Percentiles rank a stretch among this genome's conserved stretches.
Conservation (phyloP, 164 flowering plant species). For the Hamamelis virginiana region DNA sequence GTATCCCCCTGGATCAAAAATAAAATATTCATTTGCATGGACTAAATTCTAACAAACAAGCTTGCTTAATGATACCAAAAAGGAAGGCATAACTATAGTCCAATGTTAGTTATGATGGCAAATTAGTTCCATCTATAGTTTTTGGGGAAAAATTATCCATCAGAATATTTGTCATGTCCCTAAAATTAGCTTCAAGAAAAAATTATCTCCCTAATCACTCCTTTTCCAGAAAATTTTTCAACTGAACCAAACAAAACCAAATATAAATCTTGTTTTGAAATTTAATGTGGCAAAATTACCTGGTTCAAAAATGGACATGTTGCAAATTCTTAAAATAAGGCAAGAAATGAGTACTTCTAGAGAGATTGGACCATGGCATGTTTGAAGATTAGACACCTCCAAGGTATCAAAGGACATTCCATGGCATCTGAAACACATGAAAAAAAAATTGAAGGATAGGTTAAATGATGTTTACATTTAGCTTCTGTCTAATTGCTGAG, state of each 20-base stretch:
- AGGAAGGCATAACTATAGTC: not conserved
- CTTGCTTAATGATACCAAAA: not conserved
- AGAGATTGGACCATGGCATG: constrained; percentile 37
- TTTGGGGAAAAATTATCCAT: too few relatives aligned
- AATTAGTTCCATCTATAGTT: too few relatives aligned
- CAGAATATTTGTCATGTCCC: too few relatives aligned
- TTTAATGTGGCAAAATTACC: constrained; percentile 8
- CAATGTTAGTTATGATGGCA: not conserved
- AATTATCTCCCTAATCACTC: not conserved
- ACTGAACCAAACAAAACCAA: not conserved
- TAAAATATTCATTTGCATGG: not conserved
- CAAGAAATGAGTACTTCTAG: constrained; percentile 17
- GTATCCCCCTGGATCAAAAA: constrained; percentile 16
- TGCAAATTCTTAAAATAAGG: constrained; percentile 10
- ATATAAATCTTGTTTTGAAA: not conserved
- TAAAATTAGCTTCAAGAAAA: not conserved
- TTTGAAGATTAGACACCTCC: constrained; percentile 6
- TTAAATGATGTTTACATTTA: too few relatives aligned
- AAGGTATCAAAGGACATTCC: not conserved
- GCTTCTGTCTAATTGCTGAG: too few relatives aligned
- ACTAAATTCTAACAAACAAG: not conserved
- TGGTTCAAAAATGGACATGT: constrained; percentile 12
- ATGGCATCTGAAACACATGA: not conserved
- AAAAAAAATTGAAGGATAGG: too few relatives aligned
- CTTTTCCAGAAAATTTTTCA: not conserved